These are phyloP conservation scores for Zygoascus hellenicus DNA, from an alignment of 1,139 yeast genomes.

Conservation along the genomic window DNA sequence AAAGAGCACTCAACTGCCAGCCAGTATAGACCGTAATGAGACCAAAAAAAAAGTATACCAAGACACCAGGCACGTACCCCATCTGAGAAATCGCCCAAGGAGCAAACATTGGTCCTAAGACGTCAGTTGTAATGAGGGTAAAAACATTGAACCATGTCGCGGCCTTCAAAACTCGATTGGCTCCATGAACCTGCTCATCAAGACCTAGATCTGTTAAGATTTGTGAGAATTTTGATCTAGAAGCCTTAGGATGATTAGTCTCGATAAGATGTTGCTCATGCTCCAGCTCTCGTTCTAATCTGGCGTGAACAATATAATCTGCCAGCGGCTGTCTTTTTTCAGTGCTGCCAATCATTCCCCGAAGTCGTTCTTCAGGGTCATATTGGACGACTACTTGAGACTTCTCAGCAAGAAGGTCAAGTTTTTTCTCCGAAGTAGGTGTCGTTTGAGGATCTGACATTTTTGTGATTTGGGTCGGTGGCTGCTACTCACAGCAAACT, in stretches of 20 bases:
- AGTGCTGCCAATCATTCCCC: neutral
- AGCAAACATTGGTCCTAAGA: conserved; percentile 42
- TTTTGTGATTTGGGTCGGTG: too few relatives aligned
- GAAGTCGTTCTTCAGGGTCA: conserved; percentile 4
- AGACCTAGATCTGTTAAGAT: neutral
- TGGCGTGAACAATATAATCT: conserved; percentile 5
- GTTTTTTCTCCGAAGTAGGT: neutral
- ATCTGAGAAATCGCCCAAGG: conserved; percentile 41
- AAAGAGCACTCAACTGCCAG: conserved; percentile 31
- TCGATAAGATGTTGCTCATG: conserved; percentile 1
- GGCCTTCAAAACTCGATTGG: conserved; percentile 31
- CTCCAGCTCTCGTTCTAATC: conserved; percentile 5
- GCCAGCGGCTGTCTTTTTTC: conserved; percentile 1
- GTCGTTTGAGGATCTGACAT: too few relatives aligned
- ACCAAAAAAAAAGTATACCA: conserved; percentile 39
- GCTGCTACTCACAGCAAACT: too few relatives aligned
- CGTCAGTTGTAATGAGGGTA: conserved; percentile 43
- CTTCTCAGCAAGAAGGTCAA: conserved; percentile 2
- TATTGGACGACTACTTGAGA: neutral
- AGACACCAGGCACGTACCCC: conserved; percentile 42
- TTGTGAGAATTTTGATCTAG: neutral
- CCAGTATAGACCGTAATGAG: conserved; percentile 39
- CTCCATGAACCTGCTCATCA: conserved; percentile 15
- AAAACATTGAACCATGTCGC: conserved; percentile 38
- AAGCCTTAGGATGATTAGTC: neutral